phyloP scores from a whole-genome alignment of 768 basidiomycete genomes.

The Rhodosporidiobolus odoratus region DNA sequence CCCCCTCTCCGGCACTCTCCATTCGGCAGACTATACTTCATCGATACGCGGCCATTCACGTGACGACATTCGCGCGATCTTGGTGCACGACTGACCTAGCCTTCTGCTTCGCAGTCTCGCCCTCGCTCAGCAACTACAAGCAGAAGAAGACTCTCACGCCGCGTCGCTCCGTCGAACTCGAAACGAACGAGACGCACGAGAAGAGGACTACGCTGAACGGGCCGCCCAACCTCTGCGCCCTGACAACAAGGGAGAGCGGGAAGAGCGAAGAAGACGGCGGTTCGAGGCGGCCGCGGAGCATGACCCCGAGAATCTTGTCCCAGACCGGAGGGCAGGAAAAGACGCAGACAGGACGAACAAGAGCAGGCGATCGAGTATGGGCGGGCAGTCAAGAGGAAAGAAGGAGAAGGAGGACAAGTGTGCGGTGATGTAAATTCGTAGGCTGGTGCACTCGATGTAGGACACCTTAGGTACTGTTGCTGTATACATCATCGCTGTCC shows the following conservation, averaged over 20 bases:
- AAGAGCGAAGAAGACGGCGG: background rate
- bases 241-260: too few relatives aligned
- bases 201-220: slow-evolving; percentile 36
- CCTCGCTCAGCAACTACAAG: slow-evolving; percentile 71
- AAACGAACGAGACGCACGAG: slow-evolving; percentile 43
- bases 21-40: too few relatives aligned
- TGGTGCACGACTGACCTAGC: too few relatives aligned
- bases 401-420: slow-evolving; percentile 49
- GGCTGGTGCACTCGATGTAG: background rate
- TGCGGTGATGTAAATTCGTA: slow-evolving; percentile 54
- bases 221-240: too few relatives aligned
- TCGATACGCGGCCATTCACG: too few relatives aligned
- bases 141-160: slow-evolving; percentile 62
- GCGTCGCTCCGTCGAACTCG: background rate
- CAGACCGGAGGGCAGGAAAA: too few relatives aligned
- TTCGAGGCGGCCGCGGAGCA: background rate
- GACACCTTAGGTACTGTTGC: too few relatives aligned
- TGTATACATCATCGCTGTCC: too few relatives aligned
- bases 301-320: background rate
- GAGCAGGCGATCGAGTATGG: slow-evolving; percentile 45
- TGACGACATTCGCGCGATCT: too few relatives aligned
- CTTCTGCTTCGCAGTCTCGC: slow-evolving; percentile 52
- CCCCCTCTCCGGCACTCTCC: background rate
- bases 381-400: slow-evolving; percentile 14
- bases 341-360: too few relatives aligned